Evolutionary conservation across 345 rosid species (phyloP), one percentile per base, ranked within the genome.

Genomic region (Brassica juncea): DNA sequence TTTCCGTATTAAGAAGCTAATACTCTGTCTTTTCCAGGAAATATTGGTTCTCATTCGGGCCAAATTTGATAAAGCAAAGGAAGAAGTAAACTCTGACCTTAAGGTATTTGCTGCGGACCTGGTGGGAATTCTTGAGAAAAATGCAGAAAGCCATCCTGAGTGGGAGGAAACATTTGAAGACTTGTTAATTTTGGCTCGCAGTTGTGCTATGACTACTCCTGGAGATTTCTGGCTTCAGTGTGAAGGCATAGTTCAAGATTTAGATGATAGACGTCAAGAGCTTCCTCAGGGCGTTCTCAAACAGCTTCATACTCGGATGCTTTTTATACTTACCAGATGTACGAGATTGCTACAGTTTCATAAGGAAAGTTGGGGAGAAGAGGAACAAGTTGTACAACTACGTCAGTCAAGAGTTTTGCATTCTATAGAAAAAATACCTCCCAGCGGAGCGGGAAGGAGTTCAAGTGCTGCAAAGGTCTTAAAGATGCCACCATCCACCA

Each of bases 191-290:
- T 84, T 93, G 85, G 99, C 99, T 86, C 90, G 99, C 74, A 86
- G 97, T 78, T 93, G 98, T 86, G 97, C 95, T 75, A 88, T 96
- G 97, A 86, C 93, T 70, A 84, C 89, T 39, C 91, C 99, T 71
- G 92, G 92, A 80, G 98, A 96, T 77, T 96, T 96, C 84, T 96
- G 99, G 99, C 98, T 93, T 83, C 98, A 92, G 78, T 96, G 99
- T 84, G 99, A 96, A 86, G 90, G 97, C 76, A 93, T 93, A 84
- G 99, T 96, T 74, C 99, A 96, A 85, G 99, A 96, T 70, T 81
- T 96, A 82, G 99, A 92, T 86, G 98, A 96, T 84, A 92, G 86
- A 79, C 98, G 99, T 64, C 99, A 96, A 84, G 99, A 96, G 85
- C 92, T 87, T 87, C 92, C 98, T 66, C 91, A 91, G 2, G 98